Percentiles rank a stretch among this genome's conserved stretches.
Evolutionary conservation across 164 flowering plant genomes (phyloP).

Genomic region (Liquidambar formosana): DNA sequence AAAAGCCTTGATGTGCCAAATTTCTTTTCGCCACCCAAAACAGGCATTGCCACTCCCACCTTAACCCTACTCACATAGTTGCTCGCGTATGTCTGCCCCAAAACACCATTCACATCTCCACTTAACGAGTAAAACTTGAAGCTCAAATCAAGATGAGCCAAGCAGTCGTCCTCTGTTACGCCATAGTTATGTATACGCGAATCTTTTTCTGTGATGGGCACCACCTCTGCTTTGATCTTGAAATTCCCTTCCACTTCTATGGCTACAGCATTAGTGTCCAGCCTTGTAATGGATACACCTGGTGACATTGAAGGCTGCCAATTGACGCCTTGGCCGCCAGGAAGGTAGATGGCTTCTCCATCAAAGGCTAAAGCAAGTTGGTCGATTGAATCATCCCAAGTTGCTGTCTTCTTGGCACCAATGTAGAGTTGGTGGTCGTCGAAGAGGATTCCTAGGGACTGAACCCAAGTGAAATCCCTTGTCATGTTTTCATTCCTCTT

Average conservation of each 20-base stretch:
- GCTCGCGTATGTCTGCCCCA: slow-evolving; percentile 70
- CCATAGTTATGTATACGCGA: too few relatives aligned
- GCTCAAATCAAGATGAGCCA: slow-evolving; percentile 68
- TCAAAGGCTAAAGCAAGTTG: slow-evolving; percentile 38
- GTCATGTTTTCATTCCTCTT: too few relatives aligned
- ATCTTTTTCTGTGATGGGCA: too few relatives aligned
- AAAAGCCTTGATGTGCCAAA: slow-evolving; percentile 41
- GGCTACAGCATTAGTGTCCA: slow-evolving; percentile 31
- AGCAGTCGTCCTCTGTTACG: slow-evolving; percentile 53
- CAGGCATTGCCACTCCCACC: too few relatives aligned
- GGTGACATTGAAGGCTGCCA: slow-evolving; percentile 32
- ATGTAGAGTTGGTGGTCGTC: slow-evolving; percentile 44
- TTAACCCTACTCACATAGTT: too few relatives aligned
- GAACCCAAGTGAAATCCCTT: slow-evolving; percentile 77
- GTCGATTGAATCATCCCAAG: too few relatives aligned
- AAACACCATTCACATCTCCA: slow-evolving; percentile 47
- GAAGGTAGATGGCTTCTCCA: slow-evolving; percentile 38
- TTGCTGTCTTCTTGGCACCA: slow-evolving; percentile 50
- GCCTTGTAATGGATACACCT: slow-evolving; percentile 28
- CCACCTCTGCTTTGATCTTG: slow-evolving; percentile 57
- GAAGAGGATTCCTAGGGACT: slow-evolving; percentile 48
- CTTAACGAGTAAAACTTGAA: slow-evolving; percentile 59
- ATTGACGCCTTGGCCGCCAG: slow-evolving; percentile 29
- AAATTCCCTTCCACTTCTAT: slow-evolving; percentile 44
- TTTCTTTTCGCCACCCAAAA: too few relatives aligned